These are phyloP conservation scores for Leucoagaricus sp. DNA, from an alignment of 1,284 basidiomycete genomes.

Conservation along the genomic window DNA sequence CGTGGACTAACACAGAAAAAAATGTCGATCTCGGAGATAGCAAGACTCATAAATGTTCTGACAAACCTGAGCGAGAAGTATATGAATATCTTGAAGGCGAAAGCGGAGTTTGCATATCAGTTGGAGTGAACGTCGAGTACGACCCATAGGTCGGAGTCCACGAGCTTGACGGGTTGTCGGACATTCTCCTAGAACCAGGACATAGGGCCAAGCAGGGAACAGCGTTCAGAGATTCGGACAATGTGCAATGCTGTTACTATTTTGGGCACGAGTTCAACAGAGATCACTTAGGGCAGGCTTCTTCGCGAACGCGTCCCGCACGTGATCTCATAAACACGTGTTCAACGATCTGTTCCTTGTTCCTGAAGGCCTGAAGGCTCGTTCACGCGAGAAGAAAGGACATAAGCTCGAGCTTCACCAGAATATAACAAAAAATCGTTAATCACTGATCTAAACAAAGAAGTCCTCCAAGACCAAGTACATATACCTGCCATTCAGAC, in stretches of 20 bases:
- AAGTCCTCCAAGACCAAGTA: too few species aligned
- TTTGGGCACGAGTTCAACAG: constrained; percentile 22
- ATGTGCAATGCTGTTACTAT: constrained; percentile 10
- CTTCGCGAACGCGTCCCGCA: constrained; percentile 21
- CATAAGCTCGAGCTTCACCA: too few species aligned
- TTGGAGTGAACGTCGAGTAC: constrained; percentile 30
- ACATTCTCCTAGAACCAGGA: constrained; percentile 28
- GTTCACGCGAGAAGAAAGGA: too few species aligned
- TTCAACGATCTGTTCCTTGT: too few species aligned
- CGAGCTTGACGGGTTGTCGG: constrained; percentile 37
- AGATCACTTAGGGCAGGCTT: constrained; percentile 28
- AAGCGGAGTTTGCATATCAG: constrained; percentile 33
- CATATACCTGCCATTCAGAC: too few species aligned
- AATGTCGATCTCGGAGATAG: neutral
- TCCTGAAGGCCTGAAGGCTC: too few species aligned
- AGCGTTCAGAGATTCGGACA: constrained; percentile 3
- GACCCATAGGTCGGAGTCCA: constrained; percentile 43
- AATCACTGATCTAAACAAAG: too few species aligned
- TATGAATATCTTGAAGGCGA: constrained; percentile 43
- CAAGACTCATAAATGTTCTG: constrained; percentile 1
- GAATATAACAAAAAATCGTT: too few species aligned
- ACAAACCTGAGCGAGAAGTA: constrained; percentile 34
- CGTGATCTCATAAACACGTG: constrained; percentile 18
- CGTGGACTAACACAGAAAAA: constrained; percentile 15
- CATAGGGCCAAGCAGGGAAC: constrained; percentile 21